A percentile compares a stretch with the other conserved stretches of the same genome.
Conservation (phyloP, 257 asterid genomes). For the Coffea eugenioides region DNA sequence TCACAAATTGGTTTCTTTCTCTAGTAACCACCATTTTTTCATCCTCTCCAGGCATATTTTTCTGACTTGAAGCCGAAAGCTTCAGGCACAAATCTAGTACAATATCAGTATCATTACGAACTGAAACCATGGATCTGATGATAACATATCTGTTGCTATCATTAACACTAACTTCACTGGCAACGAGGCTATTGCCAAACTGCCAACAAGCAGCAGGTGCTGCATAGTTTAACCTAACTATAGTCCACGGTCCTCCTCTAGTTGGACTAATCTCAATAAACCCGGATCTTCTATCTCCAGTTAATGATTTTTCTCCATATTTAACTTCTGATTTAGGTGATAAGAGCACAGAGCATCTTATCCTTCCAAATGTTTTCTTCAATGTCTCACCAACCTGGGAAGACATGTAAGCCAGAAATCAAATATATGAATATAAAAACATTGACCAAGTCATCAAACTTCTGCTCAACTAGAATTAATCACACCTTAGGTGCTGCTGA, state of each 20-base stretch:
- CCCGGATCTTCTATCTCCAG: conserved; percentile 48
- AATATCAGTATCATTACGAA: conserved; percentile 70
- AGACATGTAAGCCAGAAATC: conserved; percentile 17
- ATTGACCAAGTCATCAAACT: conserved; percentile 8
- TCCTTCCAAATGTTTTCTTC: conserved; percentile 42
- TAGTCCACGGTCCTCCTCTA: conserved; percentile 90
- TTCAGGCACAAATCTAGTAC: conserved; percentile 68
- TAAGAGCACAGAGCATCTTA: conserved; percentile 61
- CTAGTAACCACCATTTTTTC: conserved; percentile 26
- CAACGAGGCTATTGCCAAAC: conserved; percentile 74
- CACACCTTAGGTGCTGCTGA: conserved; percentile 60
- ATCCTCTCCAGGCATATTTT: conserved; percentile 24
- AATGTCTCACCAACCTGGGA: conserved; percentile 46
- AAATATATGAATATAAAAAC: conserved; percentile 2
- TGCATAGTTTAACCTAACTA: conserved; percentile 77
- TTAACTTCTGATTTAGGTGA: conserved; percentile 49
- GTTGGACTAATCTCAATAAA: conserved; percentile 83
- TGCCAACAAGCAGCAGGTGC: conserved; percentile 96
- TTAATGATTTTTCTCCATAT: conserved; percentile 34
- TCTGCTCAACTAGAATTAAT: conserved; percentile 12
- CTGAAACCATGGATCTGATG: conserved; percentile 85
- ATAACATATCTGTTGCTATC: conserved; percentile 74
- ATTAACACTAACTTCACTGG: conserved; percentile 80
- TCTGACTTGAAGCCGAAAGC: conserved; percentile 42
- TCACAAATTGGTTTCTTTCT: conserved; percentile 40